Base-by-base conservation (phyloP, 805 yeast genomes). In the Spathaspora girioi region DNA sequence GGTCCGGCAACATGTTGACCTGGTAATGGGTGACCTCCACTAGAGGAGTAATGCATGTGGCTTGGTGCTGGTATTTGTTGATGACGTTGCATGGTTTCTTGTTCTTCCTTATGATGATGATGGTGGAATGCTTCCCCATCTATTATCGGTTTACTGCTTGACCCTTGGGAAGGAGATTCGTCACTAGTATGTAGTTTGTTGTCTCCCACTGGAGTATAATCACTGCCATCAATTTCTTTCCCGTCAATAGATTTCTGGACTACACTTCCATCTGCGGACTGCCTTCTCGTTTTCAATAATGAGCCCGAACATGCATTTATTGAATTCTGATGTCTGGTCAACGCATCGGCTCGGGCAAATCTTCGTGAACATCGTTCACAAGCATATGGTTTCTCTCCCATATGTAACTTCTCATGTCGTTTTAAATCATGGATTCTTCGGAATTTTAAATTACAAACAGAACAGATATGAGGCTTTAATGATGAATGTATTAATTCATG, bases 271-370 rank as follows among this genome's bases (percentile, higher is more conserved):
- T 35, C 40, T 3, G 18, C 40, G 7, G 14, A n/a, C 5, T 35
- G 40, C 8, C 40, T 35, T 8, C 14, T 35, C 2, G 18, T 15
- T 15, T 35, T 45, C 19, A 31, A 27, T 18, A 18, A 17, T 17
- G 47, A 45, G 9, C 54, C 63, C 18, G 57, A 51, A 48, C 78
- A 75, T 0, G 75, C 78, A 50, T 70, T 67, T 2, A 66, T 68
- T 2, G 71, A 63, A 45, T 85, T 82, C 44, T 73, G 70, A 61
- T 88, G 96, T 54, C 96, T 73, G 3, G 83, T 77, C 26, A 88
- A 71, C 0, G 96, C 91, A 65, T 88, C 96, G 1, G 84, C 82
- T 32, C 96, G 70, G 1, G 93, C 88, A 67, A 88, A 88, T 42
- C 75, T 69, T 45, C 86, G 75, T 14, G 79, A 78, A 68, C 96